Percentiles rank a stretch among this genome's conserved stretches.
Conservation (phyloP, 768 basidiomycete species). For the Mycena rosella region DNA sequence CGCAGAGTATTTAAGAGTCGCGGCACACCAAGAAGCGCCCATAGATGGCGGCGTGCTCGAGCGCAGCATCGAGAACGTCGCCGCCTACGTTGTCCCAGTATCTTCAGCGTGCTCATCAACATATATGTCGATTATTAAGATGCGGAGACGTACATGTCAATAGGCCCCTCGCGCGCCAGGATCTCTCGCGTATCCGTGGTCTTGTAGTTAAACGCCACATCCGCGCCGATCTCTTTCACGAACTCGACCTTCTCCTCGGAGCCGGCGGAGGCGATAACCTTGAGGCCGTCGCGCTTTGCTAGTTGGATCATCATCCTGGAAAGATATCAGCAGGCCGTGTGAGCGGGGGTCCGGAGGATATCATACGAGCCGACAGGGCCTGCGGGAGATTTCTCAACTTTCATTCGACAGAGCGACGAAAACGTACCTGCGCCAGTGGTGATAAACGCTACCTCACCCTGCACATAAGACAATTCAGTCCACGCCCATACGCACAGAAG, state of each 20-base stretch:
- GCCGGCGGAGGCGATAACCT: slow-evolving; percentile 73
- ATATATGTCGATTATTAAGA: background rate
- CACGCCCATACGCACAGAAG: too few relatives aligned
- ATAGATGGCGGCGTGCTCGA: too few relatives aligned
- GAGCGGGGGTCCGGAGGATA: too few relatives aligned
- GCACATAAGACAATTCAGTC: background rate
- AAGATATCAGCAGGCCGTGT: too few relatives aligned
- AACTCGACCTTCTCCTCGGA: slow-evolving; percentile 71
- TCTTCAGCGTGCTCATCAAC: slow-evolving; percentile 35
- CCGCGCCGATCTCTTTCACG: slow-evolving; percentile 63
- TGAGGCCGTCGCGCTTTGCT: slow-evolving; percentile 53
- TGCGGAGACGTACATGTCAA: slow-evolving; percentile 53
- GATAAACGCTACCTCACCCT: slow-evolving; percentile 23
- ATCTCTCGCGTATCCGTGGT: slow-evolving; percentile 62
- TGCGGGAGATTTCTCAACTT: too few relatives aligned
- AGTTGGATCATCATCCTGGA: slow-evolving; percentile 53
- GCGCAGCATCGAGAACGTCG: slow-evolving; percentile 66
- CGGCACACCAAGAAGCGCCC: too few relatives aligned
- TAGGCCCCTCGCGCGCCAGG: slow-evolving; percentile 65
- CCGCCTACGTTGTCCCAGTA: slow-evolving; percentile 75
- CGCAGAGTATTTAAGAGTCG: too few relatives aligned
- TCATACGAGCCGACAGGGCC: slow-evolving; percentile 21
- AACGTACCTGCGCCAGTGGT: slow-evolving; percentile 8
- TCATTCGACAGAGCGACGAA: too few relatives aligned
- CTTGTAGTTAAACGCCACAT: too few relatives aligned